Conservation (phyloP, 768 basidiomycete genomes). For the Xerocomellus intermedius region DNA sequence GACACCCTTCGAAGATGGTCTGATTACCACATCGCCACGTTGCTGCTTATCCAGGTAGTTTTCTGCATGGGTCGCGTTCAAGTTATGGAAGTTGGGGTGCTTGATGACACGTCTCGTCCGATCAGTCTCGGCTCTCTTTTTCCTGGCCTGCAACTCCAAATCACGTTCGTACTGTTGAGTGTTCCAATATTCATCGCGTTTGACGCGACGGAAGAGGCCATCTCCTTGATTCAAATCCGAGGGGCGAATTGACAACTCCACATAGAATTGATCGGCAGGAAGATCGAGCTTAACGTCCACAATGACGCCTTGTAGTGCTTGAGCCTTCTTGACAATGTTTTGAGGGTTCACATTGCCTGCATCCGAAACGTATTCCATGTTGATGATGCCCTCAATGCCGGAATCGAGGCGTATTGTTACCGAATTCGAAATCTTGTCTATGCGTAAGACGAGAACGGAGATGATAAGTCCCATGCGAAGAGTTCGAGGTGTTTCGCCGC, state of each 20-base stretch:
- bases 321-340: conserved; percentile 68
- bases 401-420: conserved; percentile 84
- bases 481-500: conserved; percentile 83
- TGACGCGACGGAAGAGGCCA: conserved; percentile 55
- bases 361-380: conserved; percentile 56
- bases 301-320: conserved; percentile 77
- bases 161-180: conserved; percentile 62
- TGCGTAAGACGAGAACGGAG: conserved; percentile 65
- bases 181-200: conserved; percentile 65
- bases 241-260: conserved; percentile 73
- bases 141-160: conserved; percentile 68
- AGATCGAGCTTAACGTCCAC: conserved; percentile 66
- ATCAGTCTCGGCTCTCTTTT: conserved; percentile 82
- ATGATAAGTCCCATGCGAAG: conserved; percentile 79
- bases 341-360: conserved; percentile 37
- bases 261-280: conserved; percentile 58
- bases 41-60: conserved; percentile 85
- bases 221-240: conserved; percentile 64
- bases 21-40: conserved; percentile 92
- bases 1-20: conserved; percentile 91
- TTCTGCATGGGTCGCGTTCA: conserved; percentile 89
- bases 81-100: conserved; percentile 97
- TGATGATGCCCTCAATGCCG: conserved; percentile 83
- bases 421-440: conserved; percentile 37
- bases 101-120: conserved; percentile 85